These are phyloP conservation scores for Polytrichum formosum DNA, from an alignment of 225 moss, liverwort and hornwort species.

Conservation along the genomic window DNA sequence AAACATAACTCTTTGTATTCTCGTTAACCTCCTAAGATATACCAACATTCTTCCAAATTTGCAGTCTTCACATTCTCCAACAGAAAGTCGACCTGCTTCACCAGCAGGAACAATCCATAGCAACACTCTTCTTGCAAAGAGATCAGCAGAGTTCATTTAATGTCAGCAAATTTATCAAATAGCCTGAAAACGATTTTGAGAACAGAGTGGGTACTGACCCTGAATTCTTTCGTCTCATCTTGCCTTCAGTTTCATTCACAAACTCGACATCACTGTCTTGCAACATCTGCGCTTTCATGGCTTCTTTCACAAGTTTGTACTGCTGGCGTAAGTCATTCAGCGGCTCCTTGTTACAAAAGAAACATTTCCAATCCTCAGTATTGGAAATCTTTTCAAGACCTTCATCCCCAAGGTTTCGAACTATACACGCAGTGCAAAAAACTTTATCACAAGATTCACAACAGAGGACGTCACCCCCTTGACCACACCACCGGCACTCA, in stretches of 20 bases:
- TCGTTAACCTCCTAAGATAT: no score
- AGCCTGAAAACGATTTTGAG: no score
- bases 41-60: no score
- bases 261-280: constrained; percentile 40
- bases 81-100: no score
- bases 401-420: constrained; percentile 59
- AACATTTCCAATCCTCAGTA: constrained; percentile 71
- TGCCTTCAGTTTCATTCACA: constrained; percentile 20
- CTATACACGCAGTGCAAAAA: constrained; percentile 73
- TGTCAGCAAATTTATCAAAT: no score
- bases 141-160: no score
- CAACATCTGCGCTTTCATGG: constrained; percentile 17
- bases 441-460: constrained; percentile 88
- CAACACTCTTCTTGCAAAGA: no score
- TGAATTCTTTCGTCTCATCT: background rate
- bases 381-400: constrained; percentile 34
- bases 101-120: no score
- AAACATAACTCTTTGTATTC: background rate
- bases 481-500: constrained; percentile 98
- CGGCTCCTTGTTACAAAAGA: constrained; percentile 74
- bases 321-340: constrained; percentile 39
- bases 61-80: no score
- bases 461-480: constrained; percentile 77
- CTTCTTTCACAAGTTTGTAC: constrained; percentile 53
- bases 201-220: no score